Evolutionary conservation across 129 eudicot genomes (phyloP), one percentile per base, ranked within the genome.

Genomic region (Flaveria trinervia): DNA sequence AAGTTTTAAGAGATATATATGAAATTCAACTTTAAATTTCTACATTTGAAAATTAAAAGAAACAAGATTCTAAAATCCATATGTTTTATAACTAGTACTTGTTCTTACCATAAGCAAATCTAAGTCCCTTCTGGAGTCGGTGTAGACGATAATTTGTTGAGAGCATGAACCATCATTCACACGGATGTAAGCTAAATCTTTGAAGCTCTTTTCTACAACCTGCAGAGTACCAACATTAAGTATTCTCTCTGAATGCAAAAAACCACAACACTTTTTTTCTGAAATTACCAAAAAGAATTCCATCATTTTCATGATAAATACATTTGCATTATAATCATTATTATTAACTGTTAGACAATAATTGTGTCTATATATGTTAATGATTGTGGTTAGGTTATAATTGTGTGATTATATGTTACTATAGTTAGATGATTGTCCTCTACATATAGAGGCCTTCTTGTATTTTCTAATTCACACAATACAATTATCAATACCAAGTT

Each of bases 61-160:
- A 55, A 9, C 57, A 66, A 17, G 18, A 66, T 57, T 56, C 26
- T 43, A 61, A 9, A 44, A 23, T 20, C 57, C 68, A 6, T 9
- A 69, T 45, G 52, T 25, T 25, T 16, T 74, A 69, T 57, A 44
- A 68, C 26, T 33, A 20, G 22, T 36, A 33, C 39, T 68, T 46
- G 65, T 70, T 68, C 90, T 85, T 86, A 95, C 99, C 99, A 84
- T 81, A 48, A 91, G 96, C 74, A 79, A 72, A 15, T 87, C 88
- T 85, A 78, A 82, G 86, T 91, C 97, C 17, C 57, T 70, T 59
- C 56, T 68, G 23, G 92, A 86, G 26, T 95, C 88, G n/a, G 84
- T 83, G 80, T 89, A 91, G 78, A 91, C 92, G 52, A 95, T 61
- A 50, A 89, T 36, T 43, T 86, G 92, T 52, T 77, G 91, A 54